Conservation (phyloP, 495 filamentous ascomycete species). For the Halenospora varia region DNA sequence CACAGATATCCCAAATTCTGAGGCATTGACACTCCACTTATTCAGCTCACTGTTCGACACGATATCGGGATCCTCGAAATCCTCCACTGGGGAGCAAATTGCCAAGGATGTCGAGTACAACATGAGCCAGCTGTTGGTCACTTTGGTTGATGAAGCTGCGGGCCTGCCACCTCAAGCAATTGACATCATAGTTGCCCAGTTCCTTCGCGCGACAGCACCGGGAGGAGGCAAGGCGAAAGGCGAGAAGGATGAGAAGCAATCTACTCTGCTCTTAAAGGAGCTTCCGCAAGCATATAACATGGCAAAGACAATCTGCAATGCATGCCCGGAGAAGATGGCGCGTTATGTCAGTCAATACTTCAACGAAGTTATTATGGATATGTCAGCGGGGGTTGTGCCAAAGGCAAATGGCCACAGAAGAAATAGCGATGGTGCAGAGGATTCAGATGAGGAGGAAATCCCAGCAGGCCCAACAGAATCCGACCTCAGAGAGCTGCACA, state of each 20-base stretch:
- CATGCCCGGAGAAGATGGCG: slow-evolving; percentile 89
- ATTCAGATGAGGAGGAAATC: slow-evolving; percentile 68
- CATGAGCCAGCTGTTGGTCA: slow-evolving; percentile 81
- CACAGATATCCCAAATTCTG: slow-evolving; percentile 79
- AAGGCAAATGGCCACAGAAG: slow-evolving; percentile 45
- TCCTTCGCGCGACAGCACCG: slow-evolving; percentile 65
- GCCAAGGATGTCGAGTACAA: slow-evolving; percentile 88
- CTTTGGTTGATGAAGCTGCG: slow-evolving; percentile 80
- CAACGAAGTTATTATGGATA: slow-evolving; percentile 90
- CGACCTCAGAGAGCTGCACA: slow-evolving; percentile 80
- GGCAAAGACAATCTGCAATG: slow-evolving; percentile 89
- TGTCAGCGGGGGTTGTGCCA: slow-evolving; percentile 47
- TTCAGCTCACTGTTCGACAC: slow-evolving; percentile 92
- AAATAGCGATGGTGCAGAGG: slow-evolving; percentile 44
- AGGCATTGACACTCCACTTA: slow-evolving; percentile 70
- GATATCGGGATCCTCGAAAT: slow-evolving; percentile 71
- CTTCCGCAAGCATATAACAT: slow-evolving; percentile 91
- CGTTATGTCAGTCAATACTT: slow-evolving; percentile 94
- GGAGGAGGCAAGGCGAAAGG: slow-evolving; percentile 48
- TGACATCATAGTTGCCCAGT: slow-evolving; percentile 94
- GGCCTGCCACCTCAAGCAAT: slow-evolving; percentile 78
- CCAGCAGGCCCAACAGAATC: slow-evolving; percentile 64
- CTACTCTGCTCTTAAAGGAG: slow-evolving; percentile 75
- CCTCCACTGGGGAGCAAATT: slow-evolving; percentile 70
- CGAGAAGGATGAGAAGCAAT: slow-evolving; percentile 65